Evolutionary conservation across 2,329 filamentous ascomycete species (phyloP), one percentile per base, ranked within the genome.

Genomic region (Elsinoe australis): DNA sequence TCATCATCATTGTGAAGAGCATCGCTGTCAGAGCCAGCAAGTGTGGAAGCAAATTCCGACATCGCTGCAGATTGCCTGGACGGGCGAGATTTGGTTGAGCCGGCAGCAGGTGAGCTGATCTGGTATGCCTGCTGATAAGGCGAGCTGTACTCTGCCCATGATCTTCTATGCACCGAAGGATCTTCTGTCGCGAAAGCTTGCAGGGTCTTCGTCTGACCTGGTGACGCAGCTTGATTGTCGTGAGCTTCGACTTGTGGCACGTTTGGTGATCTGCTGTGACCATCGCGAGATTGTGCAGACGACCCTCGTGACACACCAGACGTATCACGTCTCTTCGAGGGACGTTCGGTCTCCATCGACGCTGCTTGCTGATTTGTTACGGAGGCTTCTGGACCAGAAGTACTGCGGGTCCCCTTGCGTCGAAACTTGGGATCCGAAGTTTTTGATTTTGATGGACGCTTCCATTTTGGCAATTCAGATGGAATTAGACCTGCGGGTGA

Each of bases 1-100:
- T 87, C 82, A 49, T 87, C 85, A 50, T 87, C 84, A 17, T 76
- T 77, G 8, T 79, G 86, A 55, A 78, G 76, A 52, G 70, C 70
- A 51, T 87, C 82, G 59, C 78, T 75, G 56, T 88, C 85, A 21
- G 82, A 87, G 51, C 80, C 82, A 8, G 45, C 34, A 52, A 79
- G 71, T 21, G 80, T 84, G 18, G 82, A 85, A 22, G 75, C 69
- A 48, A 74, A 73, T 59, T 81, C 78, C 17, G 78, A 81, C 47
- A 71, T 69, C 33, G 75, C 69, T 35, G 73, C 69, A 12, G 78
- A 81, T 53, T 73, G 66, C 52, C 76, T 62, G 69, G 69, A 74
- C 32, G 66, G 65, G 47, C 67, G 66, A 49, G 65, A 48, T 19
- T 31, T 48, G n/a, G 24, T 36, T 10, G 45, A 48, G 24, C 34